Percentiles rank a stretch among this genome's conserved stretches.
Conservation (phyloP, 345 rosid species). For the Ceriops tagal region DNA sequence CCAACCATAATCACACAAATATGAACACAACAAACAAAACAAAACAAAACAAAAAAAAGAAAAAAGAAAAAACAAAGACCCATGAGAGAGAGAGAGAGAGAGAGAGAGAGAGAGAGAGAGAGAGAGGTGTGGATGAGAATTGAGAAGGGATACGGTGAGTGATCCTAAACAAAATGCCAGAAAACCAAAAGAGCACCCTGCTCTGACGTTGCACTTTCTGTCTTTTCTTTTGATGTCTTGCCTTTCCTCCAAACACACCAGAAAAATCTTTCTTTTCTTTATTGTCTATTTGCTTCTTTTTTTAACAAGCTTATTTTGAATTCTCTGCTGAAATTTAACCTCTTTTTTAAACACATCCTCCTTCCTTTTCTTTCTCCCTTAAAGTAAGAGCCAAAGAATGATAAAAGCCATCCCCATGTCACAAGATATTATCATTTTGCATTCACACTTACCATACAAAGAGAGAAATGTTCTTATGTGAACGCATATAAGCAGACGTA, state of each 20-base stretch:
- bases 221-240: conserved; percentile 56
- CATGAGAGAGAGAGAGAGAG: conserved; percentile 23
- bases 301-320: neutral
- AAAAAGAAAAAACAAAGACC: neutral
- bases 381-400: conserved; percentile 25
- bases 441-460: neutral
- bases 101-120: conserved; percentile 28
- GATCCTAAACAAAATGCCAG: conserved; percentile 32
- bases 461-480: neutral
- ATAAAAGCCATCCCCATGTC: neutral
- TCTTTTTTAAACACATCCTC: conserved; percentile 10
- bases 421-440: conserved; percentile 12
- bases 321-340: conserved; percentile 1
- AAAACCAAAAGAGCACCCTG: conserved; percentile 34
- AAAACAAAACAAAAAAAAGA: conserved; percentile 7
- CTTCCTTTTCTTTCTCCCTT: conserved; percentile 17
- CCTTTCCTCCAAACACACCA: conserved; percentile 22
- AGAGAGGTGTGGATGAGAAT: conserved; percentile 48
- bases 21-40: conserved; percentile 29
- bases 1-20: conserved; percentile 47
- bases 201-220: conserved; percentile 69
- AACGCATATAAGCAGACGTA: too few relatives aligned
- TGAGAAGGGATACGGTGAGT: conserved; percentile 33
- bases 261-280: conserved; percentile 32
- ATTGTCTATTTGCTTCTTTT: conserved; percentile 23